Evolutionary conservation across 139 green algal species (phyloP).

Genomic region (Closterium sp.): DNA sequence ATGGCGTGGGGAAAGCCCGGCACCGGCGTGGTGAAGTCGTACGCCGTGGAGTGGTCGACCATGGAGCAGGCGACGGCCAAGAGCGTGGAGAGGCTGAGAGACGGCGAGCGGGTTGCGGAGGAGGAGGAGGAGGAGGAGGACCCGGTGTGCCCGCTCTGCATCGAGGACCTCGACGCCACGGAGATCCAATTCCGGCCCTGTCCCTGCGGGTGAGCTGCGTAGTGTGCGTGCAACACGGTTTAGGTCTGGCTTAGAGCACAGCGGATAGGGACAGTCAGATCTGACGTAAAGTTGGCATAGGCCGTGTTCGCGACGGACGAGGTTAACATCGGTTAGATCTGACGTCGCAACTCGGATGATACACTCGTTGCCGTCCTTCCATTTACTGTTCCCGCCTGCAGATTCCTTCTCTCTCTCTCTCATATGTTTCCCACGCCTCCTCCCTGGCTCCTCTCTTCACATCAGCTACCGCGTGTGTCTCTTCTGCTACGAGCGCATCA

Average conservation of each 20-base stretch:
- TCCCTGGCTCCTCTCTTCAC: neutral
- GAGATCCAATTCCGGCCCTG: constrained; percentile 42
- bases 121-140: constrained; percentile 31
- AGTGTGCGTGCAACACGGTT: no score
- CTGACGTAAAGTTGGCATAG: neutral
- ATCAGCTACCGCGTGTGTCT: constrained; percentile 48
- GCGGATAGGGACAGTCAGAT: neutral
- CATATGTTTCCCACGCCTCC: no score
- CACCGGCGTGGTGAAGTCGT: neutral
- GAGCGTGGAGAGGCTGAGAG: neutral
- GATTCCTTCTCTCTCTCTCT: neutral
- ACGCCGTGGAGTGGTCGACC: neutral
- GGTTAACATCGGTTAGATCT: neutral
- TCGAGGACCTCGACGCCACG: constrained; percentile 48
- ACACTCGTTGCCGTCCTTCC: no score
- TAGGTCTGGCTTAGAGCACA: no score
- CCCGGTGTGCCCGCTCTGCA: constrained; percentile 43
- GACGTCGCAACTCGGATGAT: no score
- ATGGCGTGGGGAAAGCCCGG: neutral
- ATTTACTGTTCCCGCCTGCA: neutral
- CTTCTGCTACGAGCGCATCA: constrained; percentile 54
- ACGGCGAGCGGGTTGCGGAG: neutral
- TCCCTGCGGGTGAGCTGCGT: constrained; percentile 38
- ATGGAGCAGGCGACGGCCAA: neutral
- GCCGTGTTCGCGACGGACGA: neutral